Percentiles rank a stretch among this genome's conserved stretches.
These are phyloP conservation scores for Mortierella sp. DNA, from an alignment of 371 early-diverging fungal genomes.

Conservation along the genomic window DNA sequence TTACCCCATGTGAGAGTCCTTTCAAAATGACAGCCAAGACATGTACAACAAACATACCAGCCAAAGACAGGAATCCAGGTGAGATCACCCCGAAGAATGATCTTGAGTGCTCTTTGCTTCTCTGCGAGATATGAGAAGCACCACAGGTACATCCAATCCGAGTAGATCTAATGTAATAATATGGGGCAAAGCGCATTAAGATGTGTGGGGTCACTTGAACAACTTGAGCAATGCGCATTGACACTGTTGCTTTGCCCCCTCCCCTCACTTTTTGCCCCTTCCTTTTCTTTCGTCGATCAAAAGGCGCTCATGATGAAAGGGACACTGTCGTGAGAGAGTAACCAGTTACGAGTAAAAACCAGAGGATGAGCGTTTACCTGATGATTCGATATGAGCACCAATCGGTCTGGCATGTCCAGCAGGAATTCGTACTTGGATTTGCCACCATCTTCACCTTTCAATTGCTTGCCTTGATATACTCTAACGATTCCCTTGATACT, in stretches of 20 bases:
- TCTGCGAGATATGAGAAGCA: conserved; percentile 69
- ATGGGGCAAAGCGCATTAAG: neutral
- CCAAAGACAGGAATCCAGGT: conserved; percentile 87
- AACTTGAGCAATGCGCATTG: conserved; percentile 2
- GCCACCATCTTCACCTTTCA: conserved; percentile 26
- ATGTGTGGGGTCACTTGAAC: neutral
- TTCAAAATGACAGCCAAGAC: neutral
- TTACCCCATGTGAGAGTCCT: conserved; percentile 2
- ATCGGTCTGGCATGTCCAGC: conserved; percentile 58
- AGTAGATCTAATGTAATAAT: conserved; percentile 67
- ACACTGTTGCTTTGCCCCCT: conserved; percentile 3
- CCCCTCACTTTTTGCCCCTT: neutral
- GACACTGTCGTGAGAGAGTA: too few relatives aligned
- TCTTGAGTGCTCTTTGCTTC: conserved; percentile 82
- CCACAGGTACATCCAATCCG: conserved; percentile 94
- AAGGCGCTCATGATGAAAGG: too few relatives aligned
- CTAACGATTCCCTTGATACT: conserved; percentile 52
- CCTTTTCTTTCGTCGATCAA: too few relatives aligned
- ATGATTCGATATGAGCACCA: conserved; percentile 80
- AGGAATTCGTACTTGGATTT: conserved; percentile 37
- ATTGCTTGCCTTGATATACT: conserved; percentile 15
- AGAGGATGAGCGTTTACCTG: too few relatives aligned
- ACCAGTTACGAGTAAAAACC: too few relatives aligned
- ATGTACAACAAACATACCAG: conserved; percentile 57
- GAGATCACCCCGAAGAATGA: conserved; percentile 83